A percentile compares a stretch with the other conserved stretches of the same genome.
These are phyloP conservation scores for Backusella westeae DNA, from an alignment of 192 early-diverging fungal species.

Conservation along the genomic window DNA sequence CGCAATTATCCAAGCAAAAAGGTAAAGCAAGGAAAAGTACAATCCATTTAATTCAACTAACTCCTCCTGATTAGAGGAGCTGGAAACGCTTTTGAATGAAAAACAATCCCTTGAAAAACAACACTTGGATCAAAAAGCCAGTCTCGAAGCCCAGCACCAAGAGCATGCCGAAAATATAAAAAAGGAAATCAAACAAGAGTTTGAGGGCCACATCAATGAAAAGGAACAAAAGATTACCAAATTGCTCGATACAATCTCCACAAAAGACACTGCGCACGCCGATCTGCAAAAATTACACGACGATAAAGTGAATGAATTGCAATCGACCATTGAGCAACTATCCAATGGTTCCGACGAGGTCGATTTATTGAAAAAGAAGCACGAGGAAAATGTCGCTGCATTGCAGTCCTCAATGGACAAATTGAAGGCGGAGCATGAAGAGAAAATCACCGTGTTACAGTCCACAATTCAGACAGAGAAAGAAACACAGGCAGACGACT, in stretches of 20 bases:
- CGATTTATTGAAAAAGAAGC: neutral
- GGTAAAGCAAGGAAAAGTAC: neutral
- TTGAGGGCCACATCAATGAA: neutral
- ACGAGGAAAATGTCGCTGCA: slow-evolving; percentile 12
- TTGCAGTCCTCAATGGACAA: slow-evolving; percentile 1
- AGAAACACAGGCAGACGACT: neutral
- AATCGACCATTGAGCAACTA: neutral
- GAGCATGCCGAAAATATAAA: slow-evolving; percentile 19
- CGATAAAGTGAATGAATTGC: neutral
- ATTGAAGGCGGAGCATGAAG: slow-evolving; percentile 10
- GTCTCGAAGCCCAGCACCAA: neutral
- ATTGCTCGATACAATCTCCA: neutral
- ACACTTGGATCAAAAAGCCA: neutral
- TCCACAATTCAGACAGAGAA: neutral
- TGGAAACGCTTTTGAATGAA: neutral
- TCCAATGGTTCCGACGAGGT: neutral
- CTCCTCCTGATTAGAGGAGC: neutral
- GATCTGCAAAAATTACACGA: neutral
- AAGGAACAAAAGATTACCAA: neutral
- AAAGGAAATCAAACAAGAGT: slow-evolving; percentile 2
- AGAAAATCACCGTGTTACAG: neutral
- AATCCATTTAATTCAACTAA: too few relatives aligned
- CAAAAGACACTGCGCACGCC: neutral
- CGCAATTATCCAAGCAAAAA: slow-evolving; percentile 25
- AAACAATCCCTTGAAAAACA: slow-evolving; percentile 1